Evolutionary conservation across 306 rosid genomes (phyloP), one percentile per base, ranked within the genome.

Genomic region (Vachellia collinsii): DNA sequence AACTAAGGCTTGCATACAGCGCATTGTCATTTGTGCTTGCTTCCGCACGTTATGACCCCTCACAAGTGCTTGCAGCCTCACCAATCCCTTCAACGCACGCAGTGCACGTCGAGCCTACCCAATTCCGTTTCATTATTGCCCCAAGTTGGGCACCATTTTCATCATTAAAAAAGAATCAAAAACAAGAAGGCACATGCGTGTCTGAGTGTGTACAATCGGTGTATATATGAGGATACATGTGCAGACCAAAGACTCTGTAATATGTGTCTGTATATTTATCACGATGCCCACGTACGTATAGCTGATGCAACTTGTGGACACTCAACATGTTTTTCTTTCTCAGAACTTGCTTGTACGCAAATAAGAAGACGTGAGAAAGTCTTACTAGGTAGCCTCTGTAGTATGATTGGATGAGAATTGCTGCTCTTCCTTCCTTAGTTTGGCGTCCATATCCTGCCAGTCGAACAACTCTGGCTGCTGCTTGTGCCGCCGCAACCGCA

Each of bases 11-110:
- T 95, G 97, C 98, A 95, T 95, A 76, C 99, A 95, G 8, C 97
- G 85, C 99, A 95, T 95, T 47, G 99, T 95, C 96, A 91, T 86
- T 34, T 91, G 94, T 11, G 99, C 99, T 88, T 95, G 99, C 86
- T 93, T 95, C 22, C 99, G 64, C 56, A 95, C 99, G 66, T 93
- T 93, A 43, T 95, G 90, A 4, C 99, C 99, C 83, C 99, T 91
- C 78, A 95, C 99, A 46, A 95, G 84, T 67, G 99, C 99, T 56
- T 95, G 99, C 38, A 95, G 77, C 80, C 98, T 89, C 85, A 95
- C 99, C 39, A 95, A 67, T 34, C 98, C 99, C 81, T 95, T 95
- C 87, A 95, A 83, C 0, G 99, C 99, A 13, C 97, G 90, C 79
- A 86, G 62, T 10, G 99, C 99, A 4, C 99, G 88, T 78, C 99